phyloP scores from a whole-genome alignment of 75 land plant species.

The Gnetum montanum region DNA sequence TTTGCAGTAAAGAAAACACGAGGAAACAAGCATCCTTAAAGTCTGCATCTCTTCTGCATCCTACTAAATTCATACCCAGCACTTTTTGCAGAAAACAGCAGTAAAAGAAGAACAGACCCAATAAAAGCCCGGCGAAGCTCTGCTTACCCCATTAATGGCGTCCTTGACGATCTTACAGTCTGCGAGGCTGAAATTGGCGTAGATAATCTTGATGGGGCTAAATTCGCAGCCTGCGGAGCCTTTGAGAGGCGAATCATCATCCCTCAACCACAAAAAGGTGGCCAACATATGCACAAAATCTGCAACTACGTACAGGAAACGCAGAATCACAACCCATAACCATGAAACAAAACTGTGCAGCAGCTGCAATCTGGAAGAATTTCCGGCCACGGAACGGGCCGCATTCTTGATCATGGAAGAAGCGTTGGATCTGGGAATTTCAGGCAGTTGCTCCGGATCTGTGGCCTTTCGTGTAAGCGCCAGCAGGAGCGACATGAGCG shows the following conservation, averaged over 20 bases:
- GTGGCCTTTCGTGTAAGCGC: conserved; percentile 47
- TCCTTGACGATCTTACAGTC: conserved; percentile 54
- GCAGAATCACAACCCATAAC: conserved; percentile 5
- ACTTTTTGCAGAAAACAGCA: neutral
- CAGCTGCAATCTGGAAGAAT: neutral
- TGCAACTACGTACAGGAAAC: conserved; percentile 36
- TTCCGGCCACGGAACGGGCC: neutral
- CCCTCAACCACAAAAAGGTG: conserved; percentile 34
- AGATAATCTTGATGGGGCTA: conserved; percentile 31
- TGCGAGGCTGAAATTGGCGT: conserved; percentile 28
- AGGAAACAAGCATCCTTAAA: too few relatives aligned
- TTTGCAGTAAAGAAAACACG: too few relatives aligned
- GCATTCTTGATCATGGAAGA: too few relatives aligned
- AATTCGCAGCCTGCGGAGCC: conserved; percentile 48
- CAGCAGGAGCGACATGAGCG: conserved; percentile 73
- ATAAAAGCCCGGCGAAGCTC: neutral
- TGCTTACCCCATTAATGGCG: conserved; percentile 38
- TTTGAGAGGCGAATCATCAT: conserved; percentile 50
- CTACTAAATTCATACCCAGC: neutral
- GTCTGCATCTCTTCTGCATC: too few relatives aligned
- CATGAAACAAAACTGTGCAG: neutral
- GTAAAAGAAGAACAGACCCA: neutral
- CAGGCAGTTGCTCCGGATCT: conserved; percentile 45
- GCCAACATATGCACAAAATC: conserved; percentile 25
- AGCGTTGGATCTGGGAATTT: conserved; percentile 17